These are phyloP conservation scores for Escallonia herrerae DNA, from an alignment of 129 eudicot species.

Conservation along the genomic window DNA sequence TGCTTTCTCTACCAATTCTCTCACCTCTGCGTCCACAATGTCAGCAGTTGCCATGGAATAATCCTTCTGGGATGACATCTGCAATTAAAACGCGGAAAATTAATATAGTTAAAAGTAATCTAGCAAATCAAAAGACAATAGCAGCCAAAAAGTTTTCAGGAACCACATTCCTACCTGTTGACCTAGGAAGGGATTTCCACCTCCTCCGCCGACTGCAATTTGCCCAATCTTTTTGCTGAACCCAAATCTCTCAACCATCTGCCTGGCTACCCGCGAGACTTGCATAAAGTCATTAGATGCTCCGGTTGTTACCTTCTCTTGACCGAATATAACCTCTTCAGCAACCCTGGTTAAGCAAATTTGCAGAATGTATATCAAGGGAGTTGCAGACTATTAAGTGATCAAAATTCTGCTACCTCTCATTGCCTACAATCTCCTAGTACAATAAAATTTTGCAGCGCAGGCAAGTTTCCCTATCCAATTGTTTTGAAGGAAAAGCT, in stretches of 20 bases:
- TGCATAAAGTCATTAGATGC: slow-evolving; percentile 98
- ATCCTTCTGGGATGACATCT: slow-evolving; percentile 97
- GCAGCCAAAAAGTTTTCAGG: background rate
- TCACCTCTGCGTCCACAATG: slow-evolving; percentile 84
- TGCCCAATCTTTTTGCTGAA: slow-evolving; percentile 97
- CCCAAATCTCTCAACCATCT: slow-evolving; percentile 97
- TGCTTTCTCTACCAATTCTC: slow-evolving; percentile 84
- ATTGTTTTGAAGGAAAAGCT: no score
- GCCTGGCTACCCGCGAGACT: slow-evolving; percentile 95
- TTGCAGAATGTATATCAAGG: background rate
- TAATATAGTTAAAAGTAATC: no score
- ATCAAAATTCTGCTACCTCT: no score
- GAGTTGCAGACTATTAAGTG: background rate
- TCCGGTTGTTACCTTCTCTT: slow-evolving; percentile 85
- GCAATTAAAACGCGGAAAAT: slow-evolving; percentile 10
- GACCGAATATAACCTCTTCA: slow-evolving; percentile 87
- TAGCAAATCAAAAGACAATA: no score
- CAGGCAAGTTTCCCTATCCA: no score
- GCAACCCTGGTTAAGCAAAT: slow-evolving; percentile 50
- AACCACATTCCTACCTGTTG: slow-evolving; percentile 50
- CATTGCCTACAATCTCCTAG: no score
- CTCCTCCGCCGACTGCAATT: slow-evolving; percentile 80
- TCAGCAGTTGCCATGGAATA: slow-evolving; percentile 99
- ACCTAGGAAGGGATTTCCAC: slow-evolving; percentile 93
- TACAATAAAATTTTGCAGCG: no score